Percentiles rank a stretch among this genome's conserved stretches.
These are phyloP conservation scores for Alternaria sp. DNA, from an alignment of 2,329 filamentous ascomycete species.

Conservation along the genomic window DNA sequence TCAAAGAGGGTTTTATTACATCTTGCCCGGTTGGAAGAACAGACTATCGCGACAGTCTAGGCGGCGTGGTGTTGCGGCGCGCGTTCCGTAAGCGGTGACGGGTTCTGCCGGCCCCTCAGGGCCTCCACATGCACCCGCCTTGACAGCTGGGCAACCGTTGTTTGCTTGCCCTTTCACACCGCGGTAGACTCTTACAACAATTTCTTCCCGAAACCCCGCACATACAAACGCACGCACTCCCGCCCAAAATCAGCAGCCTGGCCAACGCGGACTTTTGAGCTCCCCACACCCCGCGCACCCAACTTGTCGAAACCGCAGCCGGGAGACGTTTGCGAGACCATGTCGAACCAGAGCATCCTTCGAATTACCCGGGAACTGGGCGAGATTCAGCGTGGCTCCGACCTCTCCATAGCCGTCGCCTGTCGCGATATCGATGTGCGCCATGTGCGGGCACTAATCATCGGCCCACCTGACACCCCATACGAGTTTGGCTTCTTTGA, in stretches of 20 bases:
- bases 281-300: conserved; percentile 3
- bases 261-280: conserved; percentile 5
- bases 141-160: conserved; percentile 14
- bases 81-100: conserved; percentile 18
- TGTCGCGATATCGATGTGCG: conserved; percentile 89
- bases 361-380: conserved; percentile 88
- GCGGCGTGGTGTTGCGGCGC: conserved; percentile 19
- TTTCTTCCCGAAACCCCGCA: not conserved
- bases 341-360: conserved; percentile 87
- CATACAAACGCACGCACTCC: not conserved
- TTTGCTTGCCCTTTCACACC: conserved; percentile 12
- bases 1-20: conserved; percentile 20
- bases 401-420: conserved; percentile 87
- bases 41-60: conserved; percentile 12
- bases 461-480: conserved; percentile 91
- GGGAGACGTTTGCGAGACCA: conserved; percentile 45
- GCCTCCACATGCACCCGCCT: conserved; percentile 15
- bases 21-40: conserved; percentile 13
- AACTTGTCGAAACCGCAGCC: conserved; percentile 6
- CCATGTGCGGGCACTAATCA: conserved; percentile 84
- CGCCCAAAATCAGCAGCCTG: not conserved
- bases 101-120: conserved; percentile 27
- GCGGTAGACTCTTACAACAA: not conserved
- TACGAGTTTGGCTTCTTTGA: conserved; percentile 99
- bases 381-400: conserved; percentile 81